A percentile compares a stretch with the other conserved stretches of the same genome.
These are phyloP conservation scores for Trichosporon coremiiforme DNA, from an alignment of 1,284 basidiomycete genomes.

Conservation along the genomic window DNA sequence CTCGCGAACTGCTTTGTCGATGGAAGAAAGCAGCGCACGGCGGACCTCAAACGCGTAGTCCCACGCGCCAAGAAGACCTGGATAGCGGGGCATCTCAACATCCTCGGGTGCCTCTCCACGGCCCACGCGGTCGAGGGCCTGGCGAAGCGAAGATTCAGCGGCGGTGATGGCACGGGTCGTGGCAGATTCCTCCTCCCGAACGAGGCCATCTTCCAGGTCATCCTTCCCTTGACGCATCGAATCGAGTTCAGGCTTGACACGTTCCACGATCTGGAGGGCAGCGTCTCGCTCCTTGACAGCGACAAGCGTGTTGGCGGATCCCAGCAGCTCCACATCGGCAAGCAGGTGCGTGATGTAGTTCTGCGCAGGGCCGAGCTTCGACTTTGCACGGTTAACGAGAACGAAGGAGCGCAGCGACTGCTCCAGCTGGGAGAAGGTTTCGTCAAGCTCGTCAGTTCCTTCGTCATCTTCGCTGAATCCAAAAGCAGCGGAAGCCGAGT, in stretches of 20 bases:
- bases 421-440: constrained; percentile 84
- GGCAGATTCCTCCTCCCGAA: constrained; percentile 76
- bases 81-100: constrained; percentile 72
- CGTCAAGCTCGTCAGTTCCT: constrained; percentile 65
- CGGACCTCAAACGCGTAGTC: constrained; percentile 87
- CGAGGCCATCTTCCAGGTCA: constrained; percentile 74
- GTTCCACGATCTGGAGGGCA: constrained; percentile 71
- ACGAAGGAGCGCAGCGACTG: constrained; percentile 93
- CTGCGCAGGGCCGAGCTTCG: constrained; percentile 92
- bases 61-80: constrained; percentile 83
- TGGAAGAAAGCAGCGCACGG: constrained; percentile 68
- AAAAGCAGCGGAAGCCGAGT: constrained; percentile 65
- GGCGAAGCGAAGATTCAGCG: constrained; percentile 67
- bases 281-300: constrained; percentile 77
- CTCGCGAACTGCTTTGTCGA: constrained; percentile 78
- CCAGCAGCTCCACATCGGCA: constrained; percentile 83
- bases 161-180: constrained; percentile 63
- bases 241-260: constrained; percentile 79
- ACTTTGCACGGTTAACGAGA: constrained; percentile 89
- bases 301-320: constrained; percentile 80
- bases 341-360: constrained; percentile 90
- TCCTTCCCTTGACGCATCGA: constrained; percentile 77
- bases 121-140: constrained; percentile 76
- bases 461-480: constrained; percentile 43
- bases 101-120: constrained; percentile 66